phyloP scores from a whole-genome alignment of 371 early-diverging fungal genomes.

The Paramicrosporidium saccamoebae region DNA sequence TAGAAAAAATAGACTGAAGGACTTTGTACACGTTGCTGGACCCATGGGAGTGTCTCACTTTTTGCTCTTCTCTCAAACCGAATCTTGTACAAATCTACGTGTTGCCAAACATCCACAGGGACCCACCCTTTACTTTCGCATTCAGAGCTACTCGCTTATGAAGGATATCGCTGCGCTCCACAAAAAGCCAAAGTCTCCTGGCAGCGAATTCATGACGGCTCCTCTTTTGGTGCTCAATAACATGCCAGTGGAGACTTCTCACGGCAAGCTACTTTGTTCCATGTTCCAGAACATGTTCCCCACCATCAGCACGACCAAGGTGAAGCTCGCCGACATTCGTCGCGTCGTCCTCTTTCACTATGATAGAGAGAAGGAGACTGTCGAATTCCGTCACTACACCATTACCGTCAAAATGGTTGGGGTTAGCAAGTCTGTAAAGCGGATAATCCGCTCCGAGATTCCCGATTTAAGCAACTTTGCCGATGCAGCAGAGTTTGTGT shows the following conservation, averaged over 20 bases:
- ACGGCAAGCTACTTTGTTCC: constrained; percentile 58
- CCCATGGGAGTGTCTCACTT: constrained; percentile 59
- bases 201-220: constrained; percentile 28
- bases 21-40: constrained; percentile 60
- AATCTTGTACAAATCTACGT: constrained; percentile 41
- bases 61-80: constrained; percentile 51
- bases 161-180: constrained; percentile 46
- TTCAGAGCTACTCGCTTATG: constrained; percentile 38
- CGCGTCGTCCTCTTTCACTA: constrained; percentile 70
- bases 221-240: constrained; percentile 74
- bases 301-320: constrained; percentile 63
- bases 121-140: constrained; percentile 68
- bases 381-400: constrained; percentile 70
- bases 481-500: constrained; percentile 68
- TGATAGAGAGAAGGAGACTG: constrained; percentile 34
- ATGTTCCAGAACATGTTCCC: constrained; percentile 89
- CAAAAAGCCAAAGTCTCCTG: constrained; percentile 37
- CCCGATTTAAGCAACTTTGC: constrained; percentile 39
- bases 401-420: constrained; percentile 56
- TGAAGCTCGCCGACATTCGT: constrained; percentile 50
- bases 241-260: constrained; percentile 33
- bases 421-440: constrained; percentile 57
- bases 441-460: constrained; percentile 14
- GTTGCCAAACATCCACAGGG: constrained; percentile 62
- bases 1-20: constrained; percentile 57